Evolutionary conservation across 345 rosid species (phyloP), one percentile per base, ranked within the genome.

Genomic region (Ricinus communis): DNA sequence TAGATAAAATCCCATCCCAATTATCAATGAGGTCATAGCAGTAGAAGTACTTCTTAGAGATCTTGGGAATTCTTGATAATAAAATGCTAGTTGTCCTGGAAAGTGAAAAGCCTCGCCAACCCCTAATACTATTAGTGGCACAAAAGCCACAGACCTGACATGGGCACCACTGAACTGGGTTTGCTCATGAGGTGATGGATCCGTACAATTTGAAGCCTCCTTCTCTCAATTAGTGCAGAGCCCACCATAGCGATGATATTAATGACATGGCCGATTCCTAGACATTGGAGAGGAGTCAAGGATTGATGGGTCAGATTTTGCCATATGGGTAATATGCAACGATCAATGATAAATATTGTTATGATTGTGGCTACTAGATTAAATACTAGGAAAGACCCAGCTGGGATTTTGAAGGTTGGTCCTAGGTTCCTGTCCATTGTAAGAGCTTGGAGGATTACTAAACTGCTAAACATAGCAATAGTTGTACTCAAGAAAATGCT

Each of bases 381-480:
- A 3, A 55, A 25, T 2, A 55, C 38, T 1, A 45, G 5, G 14
- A 72, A 65, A 25, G 69, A 69, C 16, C 40, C 66, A 0, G 76
- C 49, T 25, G 71, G 71, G 71, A 57, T 66, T 65, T 56, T 16
- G 19, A 73, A 62, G 55, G 64, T 28, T 5, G 55, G 64, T 0
- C 63, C 55, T 0, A 73, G 65, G 52, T 57, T 56, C 2, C 60
- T 51, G 65, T 73, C 60, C 71, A 66, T 73, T 56, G 76, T 49
- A 0, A 66, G 76, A 52, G 56, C 76, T 73, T 73, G 76, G 49
- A 65, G 66, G 65, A 73, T 19, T 11, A 50, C 10, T 4, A 73
- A 18, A 66, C 41, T 73, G n/a, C 8, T 25, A 11, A 46, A 1
- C 54, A 65, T 25, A 8, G 62, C 56, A 53, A 64, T 54, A 0